Conservation (phyloP, 1,284 basidiomycete genomes). For the Anthracocystis setariae region DNA sequence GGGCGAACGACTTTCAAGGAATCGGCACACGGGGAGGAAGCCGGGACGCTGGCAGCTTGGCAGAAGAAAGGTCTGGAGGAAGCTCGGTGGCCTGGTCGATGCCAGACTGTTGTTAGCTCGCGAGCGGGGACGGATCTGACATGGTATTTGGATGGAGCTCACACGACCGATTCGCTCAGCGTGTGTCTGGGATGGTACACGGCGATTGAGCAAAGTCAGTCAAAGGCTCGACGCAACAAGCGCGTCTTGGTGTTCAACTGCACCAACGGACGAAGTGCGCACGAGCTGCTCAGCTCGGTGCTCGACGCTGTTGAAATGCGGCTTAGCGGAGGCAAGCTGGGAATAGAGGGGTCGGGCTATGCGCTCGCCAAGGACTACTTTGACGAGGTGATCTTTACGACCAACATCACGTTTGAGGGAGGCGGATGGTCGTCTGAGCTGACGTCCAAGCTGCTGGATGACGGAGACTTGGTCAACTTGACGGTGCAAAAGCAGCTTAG, state of each 20-base stretch:
- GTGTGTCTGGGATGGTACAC: conserved; percentile 86
- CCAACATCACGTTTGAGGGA: conserved; percentile 91
- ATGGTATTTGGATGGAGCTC: conserved; percentile 96
- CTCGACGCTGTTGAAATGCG: conserved; percentile 64
- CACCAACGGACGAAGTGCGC: conserved; percentile 86
- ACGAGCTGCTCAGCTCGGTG: conserved; percentile 77
- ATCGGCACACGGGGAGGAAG: conserved; percentile 5
- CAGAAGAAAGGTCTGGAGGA: conserved; percentile 76
- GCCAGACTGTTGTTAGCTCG: conserved; percentile 79
- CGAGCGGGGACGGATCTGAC: conserved; percentile 69
- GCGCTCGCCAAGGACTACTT: conserved; percentile 71
- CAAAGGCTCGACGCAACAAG: conserved; percentile 53
- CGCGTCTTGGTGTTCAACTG: conserved; percentile 93
- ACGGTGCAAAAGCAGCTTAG: conserved; percentile 58
- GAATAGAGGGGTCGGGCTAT: conserved; percentile 4
- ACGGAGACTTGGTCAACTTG: conserved; percentile 53
- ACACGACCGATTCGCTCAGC: conserved; percentile 88
- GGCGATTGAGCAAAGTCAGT: conserved; percentile 13
- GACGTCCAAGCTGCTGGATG: conserved; percentile 51
- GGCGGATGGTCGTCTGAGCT: conserved; percentile 82
- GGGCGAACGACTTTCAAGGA: conserved; percentile 43
- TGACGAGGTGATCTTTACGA: conserved; percentile 88
- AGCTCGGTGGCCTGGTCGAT: conserved; percentile 94
- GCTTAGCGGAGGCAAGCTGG: conserved; percentile 5
- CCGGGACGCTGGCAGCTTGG: conserved; percentile 35